Percentiles rank a stretch among this genome's conserved stretches.
Conservation (phyloP, 1,139 yeast genomes). For the Pichia sp. region DNA sequence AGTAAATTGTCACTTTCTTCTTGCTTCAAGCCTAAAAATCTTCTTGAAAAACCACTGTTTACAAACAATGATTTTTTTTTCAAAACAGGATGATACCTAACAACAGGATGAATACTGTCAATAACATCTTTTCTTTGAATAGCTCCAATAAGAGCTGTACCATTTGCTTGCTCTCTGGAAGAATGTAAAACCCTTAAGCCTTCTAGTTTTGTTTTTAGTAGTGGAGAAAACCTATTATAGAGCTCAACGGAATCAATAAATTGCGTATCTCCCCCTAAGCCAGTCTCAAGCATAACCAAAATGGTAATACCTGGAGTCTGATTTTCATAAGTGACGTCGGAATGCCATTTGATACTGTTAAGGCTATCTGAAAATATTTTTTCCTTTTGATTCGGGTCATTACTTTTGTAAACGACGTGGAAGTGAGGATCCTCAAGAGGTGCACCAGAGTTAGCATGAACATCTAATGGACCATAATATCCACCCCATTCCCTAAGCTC, state of each 20-base stretch:
- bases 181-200: constrained; percentile 61
- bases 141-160: constrained; percentile 50
- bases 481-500: constrained; percentile 51
- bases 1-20: constrained; percentile 58
- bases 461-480: constrained; percentile 65
- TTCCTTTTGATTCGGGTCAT: constrained; percentile 39
- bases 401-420: constrained; percentile 55
- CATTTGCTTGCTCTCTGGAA: constrained; percentile 63
- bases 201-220: constrained; percentile 49
- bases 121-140: constrained; percentile 62
- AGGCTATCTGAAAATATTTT: constrained; percentile 36
- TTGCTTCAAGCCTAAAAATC: constrained; percentile 58
- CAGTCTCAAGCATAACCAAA: constrained; percentile 54
- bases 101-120: constrained; percentile 57
- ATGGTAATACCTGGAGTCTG: constrained; percentile 68
- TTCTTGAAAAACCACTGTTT: constrained; percentile 57
- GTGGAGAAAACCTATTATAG: constrained; percentile 62
- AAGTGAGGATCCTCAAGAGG: constrained; percentile 56
- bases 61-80: constrained; percentile 56
- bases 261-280: constrained; percentile 64
- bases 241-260: constrained; percentile 62
- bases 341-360: constrained; percentile 49
- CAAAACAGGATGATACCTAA: constrained; percentile 65
- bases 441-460: constrained; percentile 68
- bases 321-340: constrained; percentile 64